These are phyloP conservation scores for Eutrema japonicum DNA, from an alignment of 345 rosid species.

Conservation along the genomic window DNA sequence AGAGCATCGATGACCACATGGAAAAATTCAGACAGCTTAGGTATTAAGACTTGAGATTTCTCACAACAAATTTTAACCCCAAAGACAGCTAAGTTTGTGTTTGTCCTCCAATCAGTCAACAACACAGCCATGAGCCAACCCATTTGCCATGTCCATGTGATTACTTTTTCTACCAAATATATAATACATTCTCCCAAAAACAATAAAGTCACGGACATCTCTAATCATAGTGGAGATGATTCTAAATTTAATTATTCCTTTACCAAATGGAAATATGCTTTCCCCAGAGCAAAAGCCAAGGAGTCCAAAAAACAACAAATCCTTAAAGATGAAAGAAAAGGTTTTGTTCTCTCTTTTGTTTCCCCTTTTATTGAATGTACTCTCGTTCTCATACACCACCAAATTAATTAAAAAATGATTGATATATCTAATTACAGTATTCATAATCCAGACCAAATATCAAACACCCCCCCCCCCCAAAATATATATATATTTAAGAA, in stretches of 20 bases:
- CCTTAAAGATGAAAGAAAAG: constrained; percentile 29
- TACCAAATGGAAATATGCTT: constrained; percentile 32
- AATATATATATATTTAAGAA: constrained; percentile 29
- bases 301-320: constrained; percentile 4
- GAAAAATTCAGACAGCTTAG: background rate
- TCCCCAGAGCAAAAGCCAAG: constrained; percentile 29
- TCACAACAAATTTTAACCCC: background rate
- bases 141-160: constrained; percentile 35
- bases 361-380: constrained; percentile 33
- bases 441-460: constrained; percentile 37
- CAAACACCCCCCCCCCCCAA: constrained; percentile 29
- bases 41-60: background rate
- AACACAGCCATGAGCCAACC: constrained; percentile 31
- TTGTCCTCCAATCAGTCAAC: constrained; percentile 35
- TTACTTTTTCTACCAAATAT: constrained; percentile 13
- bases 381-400: constrained; percentile 43
- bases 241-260: constrained; percentile 14
- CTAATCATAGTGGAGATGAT: constrained; percentile 7
- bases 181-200: constrained; percentile 4
- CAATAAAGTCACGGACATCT: constrained; percentile 3
- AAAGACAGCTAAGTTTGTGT: constrained; percentile 41
- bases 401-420: constrained; percentile 46
- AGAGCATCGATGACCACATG: constrained; percentile 2
- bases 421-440: constrained; percentile 46
- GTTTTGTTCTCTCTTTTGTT: constrained; percentile 13